Conservation (phyloP, 2,329 filamentous ascomycete genomes). For the Xylaria sp. region DNA sequence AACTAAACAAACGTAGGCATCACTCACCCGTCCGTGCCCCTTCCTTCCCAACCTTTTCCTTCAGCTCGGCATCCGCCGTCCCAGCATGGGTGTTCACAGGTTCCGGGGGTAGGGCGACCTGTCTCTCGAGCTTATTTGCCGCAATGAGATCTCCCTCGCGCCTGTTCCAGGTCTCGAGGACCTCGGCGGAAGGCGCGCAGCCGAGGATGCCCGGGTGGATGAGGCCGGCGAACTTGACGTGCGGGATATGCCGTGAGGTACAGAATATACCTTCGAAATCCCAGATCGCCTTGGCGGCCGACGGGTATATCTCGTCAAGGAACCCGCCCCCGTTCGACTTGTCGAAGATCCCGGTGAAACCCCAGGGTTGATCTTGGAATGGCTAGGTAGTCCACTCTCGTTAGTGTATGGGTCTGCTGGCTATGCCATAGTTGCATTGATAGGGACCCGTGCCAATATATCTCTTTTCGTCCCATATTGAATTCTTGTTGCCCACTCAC, state of each 20-base stretch:
- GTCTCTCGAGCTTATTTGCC: slow-evolving; percentile 71
- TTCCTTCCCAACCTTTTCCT: slow-evolving; percentile 75
- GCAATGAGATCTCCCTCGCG: slow-evolving; percentile 84
- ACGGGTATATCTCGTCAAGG: slow-evolving; percentile 85
- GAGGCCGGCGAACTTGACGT: slow-evolving; percentile 86
- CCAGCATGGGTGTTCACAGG: slow-evolving; percentile 79
- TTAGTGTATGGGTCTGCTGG: slow-evolving; percentile 7
- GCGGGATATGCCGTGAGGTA: slow-evolving; percentile 85
- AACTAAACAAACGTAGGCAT: background rate
- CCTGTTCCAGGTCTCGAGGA: slow-evolving; percentile 84
- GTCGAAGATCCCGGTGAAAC: slow-evolving; percentile 86
- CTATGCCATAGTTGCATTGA: background rate
- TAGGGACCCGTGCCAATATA: background rate
- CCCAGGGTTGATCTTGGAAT: slow-evolving; percentile 86
- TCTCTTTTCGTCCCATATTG: slow-evolving; percentile 48
- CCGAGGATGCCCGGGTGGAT: slow-evolving; percentile 94
- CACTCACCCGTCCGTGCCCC: slow-evolving; percentile 74
- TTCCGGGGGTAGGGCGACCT: slow-evolving; percentile 81
- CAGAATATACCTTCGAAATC: slow-evolving; percentile 70
- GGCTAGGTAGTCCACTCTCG: slow-evolving; percentile 61
- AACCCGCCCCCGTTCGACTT: slow-evolving; percentile 88
- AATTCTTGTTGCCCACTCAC: background rate
- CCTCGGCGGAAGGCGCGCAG: slow-evolving; percentile 81
- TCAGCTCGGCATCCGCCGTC: slow-evolving; percentile 65
- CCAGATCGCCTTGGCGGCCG: slow-evolving; percentile 72